Conservation (phyloP, 2,329 filamentous ascomycete species). For the Monilinia laxa region DNA sequence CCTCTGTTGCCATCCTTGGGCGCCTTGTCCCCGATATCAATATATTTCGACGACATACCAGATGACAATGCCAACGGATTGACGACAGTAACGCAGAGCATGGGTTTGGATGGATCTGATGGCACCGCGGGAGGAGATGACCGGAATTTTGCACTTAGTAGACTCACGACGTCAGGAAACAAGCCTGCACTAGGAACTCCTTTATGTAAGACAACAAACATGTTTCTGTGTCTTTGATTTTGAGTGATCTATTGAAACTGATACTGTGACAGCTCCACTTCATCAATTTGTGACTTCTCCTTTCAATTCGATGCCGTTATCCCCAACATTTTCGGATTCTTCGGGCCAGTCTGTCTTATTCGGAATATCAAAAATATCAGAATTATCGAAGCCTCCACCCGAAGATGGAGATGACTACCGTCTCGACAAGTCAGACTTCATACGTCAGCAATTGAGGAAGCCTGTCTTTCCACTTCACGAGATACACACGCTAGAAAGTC, state of each 20-base stretch:
- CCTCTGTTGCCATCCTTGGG: too few relatives aligned
- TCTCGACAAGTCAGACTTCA: constrained; percentile 17
- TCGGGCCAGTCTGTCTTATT: not conserved
- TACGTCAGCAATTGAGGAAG: constrained; percentile 16
- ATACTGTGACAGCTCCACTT: constrained; percentile 4
- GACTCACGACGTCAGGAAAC: not conserved
- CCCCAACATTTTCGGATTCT: not conserved
- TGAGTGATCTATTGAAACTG: not conserved
- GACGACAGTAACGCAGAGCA: not conserved
- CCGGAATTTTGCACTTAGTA: not conserved
- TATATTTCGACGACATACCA: not conserved
- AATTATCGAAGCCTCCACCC: constrained; percentile 2
- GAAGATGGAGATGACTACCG: constrained; percentile 13
- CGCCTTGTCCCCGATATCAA: not conserved
- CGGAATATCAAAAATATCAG: constrained; percentile 8
- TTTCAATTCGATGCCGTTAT: constrained; percentile 1
- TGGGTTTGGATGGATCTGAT: not conserved
- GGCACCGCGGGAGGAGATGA: not conserved
- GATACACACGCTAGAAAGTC: constrained; percentile 3
- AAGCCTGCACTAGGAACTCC: not conserved
- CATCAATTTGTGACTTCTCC: not conserved
- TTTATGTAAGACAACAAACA: not conserved
- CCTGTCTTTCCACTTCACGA: constrained; percentile 10
- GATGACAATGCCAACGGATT: not conserved
- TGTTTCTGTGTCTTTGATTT: not conserved